Base-by-base conservation (phyloP, 192 early-diverging fungal genomes). In the Coemansia sp. region DNA sequence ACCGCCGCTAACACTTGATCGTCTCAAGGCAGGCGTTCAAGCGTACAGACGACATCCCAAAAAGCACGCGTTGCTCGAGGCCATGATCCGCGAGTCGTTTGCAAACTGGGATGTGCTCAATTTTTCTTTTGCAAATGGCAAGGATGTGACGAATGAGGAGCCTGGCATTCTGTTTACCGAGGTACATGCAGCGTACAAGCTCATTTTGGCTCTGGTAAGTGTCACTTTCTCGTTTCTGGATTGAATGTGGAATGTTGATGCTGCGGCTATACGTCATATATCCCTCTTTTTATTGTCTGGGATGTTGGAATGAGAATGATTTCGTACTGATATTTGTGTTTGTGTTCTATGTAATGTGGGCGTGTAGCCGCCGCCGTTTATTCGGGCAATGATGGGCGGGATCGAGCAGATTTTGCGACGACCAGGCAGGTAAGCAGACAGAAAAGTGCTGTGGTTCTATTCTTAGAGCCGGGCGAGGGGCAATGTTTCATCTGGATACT, bases 331-430 rank as follows among this genome's bases (percentile, higher is more conserved):
- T 35, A 9, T 35, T 8, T 35, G 31, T 8, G 31, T 35, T 35
- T 35, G 3, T 35, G 31, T 25, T 35, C 10, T 38, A n/a, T 35
- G n/a, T 37, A 21, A 23, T 29, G 2, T 51, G 29, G 10, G 4
- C 38, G 23, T 38, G 50, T 68, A 68, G 57, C 73, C 83, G 38
- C 59, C 88, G 77, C 84, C 83, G 25, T 84, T 89, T 55, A 87
- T 91, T 29, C 83, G 88, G 17, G 80, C 85, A n/a, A 86, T 91
- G 82, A 92, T 92, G 91, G 83, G 71, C 29, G 87, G 87, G 23
- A 85, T 82, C n/a, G 91, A 92, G 64, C 82, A 69, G 62, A 61
- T 91, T 10, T 72, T 92, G 56, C 87, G 87, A 56, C 82, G 91
- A 16, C 91, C 91, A 1, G 74, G 79, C 27, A 47, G 41, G 41